These are phyloP conservation scores for Scutellaria galericulata DNA, from an alignment of 257 asterid species.

Conservation along the genomic window DNA sequence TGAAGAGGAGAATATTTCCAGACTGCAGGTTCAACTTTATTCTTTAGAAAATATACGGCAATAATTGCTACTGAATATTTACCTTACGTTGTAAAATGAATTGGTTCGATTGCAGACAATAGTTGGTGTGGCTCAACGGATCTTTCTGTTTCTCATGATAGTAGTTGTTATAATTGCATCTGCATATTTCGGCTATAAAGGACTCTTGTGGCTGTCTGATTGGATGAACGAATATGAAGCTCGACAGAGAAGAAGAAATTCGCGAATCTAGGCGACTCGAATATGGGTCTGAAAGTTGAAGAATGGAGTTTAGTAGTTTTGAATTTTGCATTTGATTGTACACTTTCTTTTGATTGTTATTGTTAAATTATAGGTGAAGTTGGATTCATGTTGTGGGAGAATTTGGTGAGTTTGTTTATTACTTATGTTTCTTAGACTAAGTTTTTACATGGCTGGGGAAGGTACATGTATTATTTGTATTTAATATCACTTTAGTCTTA, in stretches of 20 bases:
- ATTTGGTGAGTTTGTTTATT: background rate
- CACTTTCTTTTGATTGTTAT: background rate
- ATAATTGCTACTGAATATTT: conserved; percentile 16
- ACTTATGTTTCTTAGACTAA: background rate
- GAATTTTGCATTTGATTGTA: background rate
- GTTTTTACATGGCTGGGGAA: no score
- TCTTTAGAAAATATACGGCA: conserved; percentile 4
- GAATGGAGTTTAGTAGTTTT: background rate
- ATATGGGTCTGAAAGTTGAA: background rate
- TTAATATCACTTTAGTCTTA: no score
- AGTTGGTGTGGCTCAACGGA: conserved; percentile 40
- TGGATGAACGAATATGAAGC: conserved; percentile 78
- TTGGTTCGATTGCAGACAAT: conserved; percentile 53
- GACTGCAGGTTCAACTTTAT: conserved; percentile 57
- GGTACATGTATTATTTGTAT: no score
- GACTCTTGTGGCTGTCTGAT: conserved; percentile 77
- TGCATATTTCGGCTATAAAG: conserved; percentile 60
- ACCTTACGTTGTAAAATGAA: conserved; percentile 5
- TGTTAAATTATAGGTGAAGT: background rate
- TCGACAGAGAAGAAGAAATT: conserved; percentile 53
- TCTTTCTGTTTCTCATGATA: conserved; percentile 47
- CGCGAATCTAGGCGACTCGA: conserved; percentile 37
- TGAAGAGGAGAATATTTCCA: conserved; percentile 58
- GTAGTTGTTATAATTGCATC: conserved; percentile 43
- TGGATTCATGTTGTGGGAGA: background rate